Evolutionary conservation across 2,329 filamentous ascomycete species (phyloP).

Genomic region (Beauveria medogensis): DNA sequence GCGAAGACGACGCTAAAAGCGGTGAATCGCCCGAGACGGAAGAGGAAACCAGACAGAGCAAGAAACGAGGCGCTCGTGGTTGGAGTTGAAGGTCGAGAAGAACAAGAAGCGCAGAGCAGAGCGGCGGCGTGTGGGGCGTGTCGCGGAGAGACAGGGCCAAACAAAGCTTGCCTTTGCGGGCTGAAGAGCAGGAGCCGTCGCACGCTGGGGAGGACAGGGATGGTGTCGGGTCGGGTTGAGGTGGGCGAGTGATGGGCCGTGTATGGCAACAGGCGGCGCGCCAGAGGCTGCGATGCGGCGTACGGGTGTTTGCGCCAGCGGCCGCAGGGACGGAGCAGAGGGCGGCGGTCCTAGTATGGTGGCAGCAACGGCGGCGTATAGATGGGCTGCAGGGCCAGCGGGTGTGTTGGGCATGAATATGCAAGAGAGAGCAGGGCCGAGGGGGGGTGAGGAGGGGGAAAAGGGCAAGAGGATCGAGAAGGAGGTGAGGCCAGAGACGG

Average conservation of each 20-base stretch:
- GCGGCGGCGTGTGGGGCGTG: constrained; percentile 6
- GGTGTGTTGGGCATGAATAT: constrained; percentile 10
- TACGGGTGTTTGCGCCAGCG: constrained; percentile 8
- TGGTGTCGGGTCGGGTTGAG: constrained; percentile 2
- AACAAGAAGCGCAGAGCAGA: constrained; percentile 5
- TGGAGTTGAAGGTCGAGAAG: constrained; percentile 1
- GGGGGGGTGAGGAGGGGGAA: background rate
- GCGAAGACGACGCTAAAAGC: background rate
- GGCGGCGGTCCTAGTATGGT: constrained; percentile 3
- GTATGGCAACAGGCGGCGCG: constrained; percentile 1
- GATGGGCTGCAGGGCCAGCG: constrained; percentile 3
- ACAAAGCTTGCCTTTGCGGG: constrained; percentile 9
- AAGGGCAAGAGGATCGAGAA: background rate
- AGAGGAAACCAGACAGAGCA: constrained; percentile 2
- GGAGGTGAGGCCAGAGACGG: background rate
- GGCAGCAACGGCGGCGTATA: background rate
- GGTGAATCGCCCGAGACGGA: background rate
- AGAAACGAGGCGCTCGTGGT: constrained; percentile 4
- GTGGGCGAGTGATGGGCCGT: constrained; percentile 1
- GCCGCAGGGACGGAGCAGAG: constrained; percentile 2
- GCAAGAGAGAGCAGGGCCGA: background rate
- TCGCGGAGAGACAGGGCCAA: constrained; percentile 5
- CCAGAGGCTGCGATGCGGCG: constrained; percentile 8
- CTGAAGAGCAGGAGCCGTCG: constrained; percentile 6
- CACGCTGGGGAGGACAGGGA: constrained; percentile 4